A percentile compares a stretch with the other conserved stretches of the same genome.
phyloP scores from a whole-genome alignment of 2,329 filamentous ascomycete genomes.

The Exophiala sideris region DNA sequence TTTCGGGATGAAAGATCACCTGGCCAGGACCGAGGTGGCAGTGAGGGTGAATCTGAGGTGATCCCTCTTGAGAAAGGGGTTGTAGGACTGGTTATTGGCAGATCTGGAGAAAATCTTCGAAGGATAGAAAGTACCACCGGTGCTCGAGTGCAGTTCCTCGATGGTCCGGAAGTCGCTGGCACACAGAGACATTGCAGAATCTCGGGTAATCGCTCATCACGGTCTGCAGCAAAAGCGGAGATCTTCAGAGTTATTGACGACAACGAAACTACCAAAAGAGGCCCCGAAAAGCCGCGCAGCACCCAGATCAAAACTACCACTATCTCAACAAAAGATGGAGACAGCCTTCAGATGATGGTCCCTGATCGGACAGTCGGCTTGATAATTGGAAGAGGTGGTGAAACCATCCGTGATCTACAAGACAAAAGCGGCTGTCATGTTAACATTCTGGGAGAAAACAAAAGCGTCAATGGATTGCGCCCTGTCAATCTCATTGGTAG shows the following conservation, averaged over 20 bases:
- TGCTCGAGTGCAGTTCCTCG: constrained; percentile 84
- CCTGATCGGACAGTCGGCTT: constrained; percentile 88
- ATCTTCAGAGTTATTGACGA: constrained; percentile 88
- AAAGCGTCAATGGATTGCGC: constrained; percentile 83
- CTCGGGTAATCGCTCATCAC: constrained; percentile 66
- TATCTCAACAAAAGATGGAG: constrained; percentile 62
- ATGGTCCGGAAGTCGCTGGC: constrained; percentile 67
- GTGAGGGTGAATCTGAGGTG: constrained; percentile 71
- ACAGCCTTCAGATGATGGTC: constrained; percentile 89
- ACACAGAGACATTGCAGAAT: constrained; percentile 82
- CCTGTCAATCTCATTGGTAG: constrained; percentile 88
- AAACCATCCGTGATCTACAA: constrained; percentile 89
- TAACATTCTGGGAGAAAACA: constrained; percentile 90
- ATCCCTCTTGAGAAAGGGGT: constrained; percentile 83
- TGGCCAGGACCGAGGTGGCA: constrained; percentile 33
- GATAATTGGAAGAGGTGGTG: constrained; percentile 89
- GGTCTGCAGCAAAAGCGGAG: constrained; percentile 74
- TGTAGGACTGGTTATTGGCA: constrained; percentile 85
- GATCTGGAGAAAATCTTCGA: constrained; percentile 82
- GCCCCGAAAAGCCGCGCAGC: constrained; percentile 21
- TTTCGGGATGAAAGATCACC: constrained; percentile 57
- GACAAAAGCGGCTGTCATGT: constrained; percentile 92
- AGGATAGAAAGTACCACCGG: constrained; percentile 79
- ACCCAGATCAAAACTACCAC: constrained; percentile 21
- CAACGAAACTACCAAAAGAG: constrained; percentile 59